These are phyloP conservation scores for Fusarium odoratissimum DNA, from an alignment of 2,329 filamentous ascomycete genomes.

Conservation along the genomic window DNA sequence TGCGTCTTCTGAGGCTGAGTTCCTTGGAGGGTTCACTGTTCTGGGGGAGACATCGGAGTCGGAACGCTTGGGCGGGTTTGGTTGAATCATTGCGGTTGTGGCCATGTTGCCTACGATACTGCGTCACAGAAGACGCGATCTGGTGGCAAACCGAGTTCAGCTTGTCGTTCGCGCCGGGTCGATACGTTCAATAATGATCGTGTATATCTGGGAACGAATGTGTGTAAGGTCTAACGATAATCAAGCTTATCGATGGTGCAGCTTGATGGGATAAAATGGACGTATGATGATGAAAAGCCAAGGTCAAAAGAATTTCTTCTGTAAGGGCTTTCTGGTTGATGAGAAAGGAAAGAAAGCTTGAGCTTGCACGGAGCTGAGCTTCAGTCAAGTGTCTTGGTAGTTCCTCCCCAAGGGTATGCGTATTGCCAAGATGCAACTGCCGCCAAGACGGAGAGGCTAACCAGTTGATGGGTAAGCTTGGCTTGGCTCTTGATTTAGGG, in stretches of 20 bases:
- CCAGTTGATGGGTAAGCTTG: slow-evolving; percentile 27
- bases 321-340: background rate
- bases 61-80: slow-evolving; percentile 47
- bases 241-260: slow-evolving; percentile 10
- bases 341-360: slow-evolving; percentile 17
- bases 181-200: slow-evolving; percentile 7
- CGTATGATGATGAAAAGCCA: background rate
- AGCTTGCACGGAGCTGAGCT: slow-evolving; percentile 20
- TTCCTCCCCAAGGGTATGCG: slow-evolving; percentile 15
- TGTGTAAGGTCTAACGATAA: slow-evolving; percentile 3
- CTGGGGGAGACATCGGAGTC: slow-evolving; percentile 59
- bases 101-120: slow-evolving; percentile 30
- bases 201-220: slow-evolving; percentile 16
- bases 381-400: slow-evolving; percentile 11
- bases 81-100: slow-evolving; percentile 40
- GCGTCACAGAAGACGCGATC: slow-evolving; percentile 5
- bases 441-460: slow-evolving; percentile 37
- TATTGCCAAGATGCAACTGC: slow-evolving; percentile 34
- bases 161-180: background rate
- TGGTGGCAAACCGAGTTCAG: background rate
- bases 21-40: slow-evolving; percentile 43
- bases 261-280: slow-evolving; percentile 8
- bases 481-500: slow-evolving; percentile 25
- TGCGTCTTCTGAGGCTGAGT: slow-evolving; percentile 12
- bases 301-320: background rate